Conservation (phyloP, 768 basidiomycete species). For the Suillus placidus region DNA sequence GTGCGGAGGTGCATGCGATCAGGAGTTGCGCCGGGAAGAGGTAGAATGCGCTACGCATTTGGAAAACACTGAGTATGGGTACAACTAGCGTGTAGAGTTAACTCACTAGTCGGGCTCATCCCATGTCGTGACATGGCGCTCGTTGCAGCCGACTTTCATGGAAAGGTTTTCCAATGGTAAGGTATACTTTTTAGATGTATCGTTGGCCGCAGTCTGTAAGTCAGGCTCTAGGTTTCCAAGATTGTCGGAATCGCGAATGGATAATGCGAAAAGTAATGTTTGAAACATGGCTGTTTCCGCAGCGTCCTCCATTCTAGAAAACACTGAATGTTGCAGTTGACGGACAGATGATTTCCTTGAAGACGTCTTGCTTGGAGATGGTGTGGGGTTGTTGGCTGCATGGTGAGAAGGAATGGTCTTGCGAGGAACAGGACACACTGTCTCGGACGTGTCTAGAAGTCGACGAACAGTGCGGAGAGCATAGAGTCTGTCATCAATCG, state of each 20-base stretch:
- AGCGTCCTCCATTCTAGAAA: background rate
- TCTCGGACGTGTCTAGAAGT: background rate
- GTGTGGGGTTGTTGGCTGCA: background rate
- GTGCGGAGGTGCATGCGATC: constrained; percentile 21
- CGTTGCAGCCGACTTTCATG: constrained; percentile 17
- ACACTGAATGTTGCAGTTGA: background rate
- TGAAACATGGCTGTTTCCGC: background rate
- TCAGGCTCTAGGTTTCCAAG: background rate
- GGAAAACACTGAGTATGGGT: background rate
- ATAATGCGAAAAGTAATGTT: background rate
- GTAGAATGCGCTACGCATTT: constrained; percentile 13
- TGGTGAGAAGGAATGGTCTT: background rate
- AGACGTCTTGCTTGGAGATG: background rate
- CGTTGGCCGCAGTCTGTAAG: background rate
- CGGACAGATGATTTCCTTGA: background rate
- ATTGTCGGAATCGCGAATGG: background rate
- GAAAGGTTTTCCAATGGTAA: constrained; percentile 16
- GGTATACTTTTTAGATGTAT: background rate
- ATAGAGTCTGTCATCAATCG: background rate
- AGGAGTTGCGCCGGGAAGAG: constrained; percentile 27
- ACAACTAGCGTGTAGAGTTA: background rate
- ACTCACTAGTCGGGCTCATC: constrained; percentile 27
- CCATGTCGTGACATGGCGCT: constrained; percentile 29
- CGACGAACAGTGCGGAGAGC: background rate
- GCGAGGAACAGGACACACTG: background rate